These are phyloP conservation scores for Rubroboletus satanas DNA, from an alignment of 768 basidiomycete genomes.

Conservation along the genomic window DNA sequence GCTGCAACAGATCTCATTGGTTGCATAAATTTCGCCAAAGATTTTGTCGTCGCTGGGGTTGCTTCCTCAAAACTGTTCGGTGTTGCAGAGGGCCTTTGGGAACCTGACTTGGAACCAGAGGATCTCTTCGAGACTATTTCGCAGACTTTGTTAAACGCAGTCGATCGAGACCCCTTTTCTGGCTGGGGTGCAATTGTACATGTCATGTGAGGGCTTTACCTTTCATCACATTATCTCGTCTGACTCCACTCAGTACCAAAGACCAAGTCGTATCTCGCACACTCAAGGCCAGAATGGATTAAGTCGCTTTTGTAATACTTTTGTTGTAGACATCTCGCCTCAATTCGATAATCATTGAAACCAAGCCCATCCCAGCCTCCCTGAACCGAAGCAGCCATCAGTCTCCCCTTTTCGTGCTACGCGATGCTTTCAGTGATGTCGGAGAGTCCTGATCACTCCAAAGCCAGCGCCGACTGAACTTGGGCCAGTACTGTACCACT, in stretches of 20 bases:
- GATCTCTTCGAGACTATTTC: slow-evolving; percentile 98
- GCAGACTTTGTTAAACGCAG: slow-evolving; percentile 90
- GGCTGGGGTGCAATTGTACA: slow-evolving; percentile 97
- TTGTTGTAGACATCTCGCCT: slow-evolving; percentile 20
- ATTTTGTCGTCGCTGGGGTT: slow-evolving; percentile 95
- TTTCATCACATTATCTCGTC: slow-evolving; percentile 5
- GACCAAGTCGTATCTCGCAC: slow-evolving; percentile 79
- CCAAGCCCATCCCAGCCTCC: no score
- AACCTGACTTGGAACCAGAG: slow-evolving; percentile 92
- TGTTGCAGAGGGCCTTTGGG: slow-evolving; percentile 98
- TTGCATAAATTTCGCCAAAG: slow-evolving; percentile 90
- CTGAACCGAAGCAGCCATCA: background rate
- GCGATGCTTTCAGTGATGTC: background rate
- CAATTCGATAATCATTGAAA: background rate
- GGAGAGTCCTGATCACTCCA: no score
- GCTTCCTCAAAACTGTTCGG: slow-evolving; percentile 91
- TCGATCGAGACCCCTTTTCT: slow-evolving; percentile 94
- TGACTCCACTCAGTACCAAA: slow-evolving; percentile 49
- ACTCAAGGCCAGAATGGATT: slow-evolving; percentile 92
- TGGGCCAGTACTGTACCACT: background rate
- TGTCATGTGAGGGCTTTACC: slow-evolving; percentile 68
- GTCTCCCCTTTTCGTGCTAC: background rate
- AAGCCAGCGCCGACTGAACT: slow-evolving; percentile 3
- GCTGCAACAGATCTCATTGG: slow-evolving; percentile 93
- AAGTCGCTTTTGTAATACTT: slow-evolving; percentile 19